Evolutionary conservation across 805 yeast genomes (phyloP).

Genomic region (Helenozyma baotianmanensis): DNA sequence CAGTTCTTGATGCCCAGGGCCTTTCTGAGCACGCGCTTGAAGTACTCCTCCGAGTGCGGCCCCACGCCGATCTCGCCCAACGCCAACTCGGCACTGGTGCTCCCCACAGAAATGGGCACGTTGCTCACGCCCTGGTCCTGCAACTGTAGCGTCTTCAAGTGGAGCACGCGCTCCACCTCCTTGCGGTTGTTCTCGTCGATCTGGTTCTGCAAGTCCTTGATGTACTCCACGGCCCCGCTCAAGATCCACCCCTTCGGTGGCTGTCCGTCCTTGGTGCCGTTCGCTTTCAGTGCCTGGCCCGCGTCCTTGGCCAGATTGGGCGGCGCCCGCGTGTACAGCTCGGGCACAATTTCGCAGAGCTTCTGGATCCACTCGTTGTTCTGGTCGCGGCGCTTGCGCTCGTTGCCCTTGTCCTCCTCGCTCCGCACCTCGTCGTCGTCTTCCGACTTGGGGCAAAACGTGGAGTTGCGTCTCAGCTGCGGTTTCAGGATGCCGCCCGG

Average conservation of each 20-base stretch:
- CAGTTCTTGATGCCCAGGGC: no score
- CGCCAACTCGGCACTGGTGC: conserved; percentile 78
- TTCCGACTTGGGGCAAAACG: conserved; percentile 21
- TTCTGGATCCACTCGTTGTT: conserved; percentile 44
- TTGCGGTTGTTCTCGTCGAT: conserved; percentile 76
- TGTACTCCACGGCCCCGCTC: conserved; percentile 70
- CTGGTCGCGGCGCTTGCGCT: conserved; percentile 39
- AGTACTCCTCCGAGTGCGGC: conserved; percentile 51
- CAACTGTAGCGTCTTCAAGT: conserved; percentile 51
- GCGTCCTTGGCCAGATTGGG: conserved; percentile 23
- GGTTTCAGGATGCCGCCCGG: conserved; percentile 36
- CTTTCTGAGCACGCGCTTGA: conserved; percentile 14
- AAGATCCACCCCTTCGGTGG: conserved; percentile 83
- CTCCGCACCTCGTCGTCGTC: conserved; percentile 15
- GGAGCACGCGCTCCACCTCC: conserved; percentile 69
- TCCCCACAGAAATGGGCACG: conserved; percentile 37
- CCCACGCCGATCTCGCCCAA: conserved; percentile 80
- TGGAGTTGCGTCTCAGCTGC: conserved; percentile 32
- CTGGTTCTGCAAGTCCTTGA: conserved; percentile 58
- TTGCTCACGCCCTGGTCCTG: conserved; percentile 37
- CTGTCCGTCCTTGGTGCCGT: conserved; percentile 76
- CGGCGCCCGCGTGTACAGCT: conserved; percentile 27
- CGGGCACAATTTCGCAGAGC: conserved; percentile 33
- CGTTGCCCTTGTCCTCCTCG: conserved; percentile 34
- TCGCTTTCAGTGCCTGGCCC: conserved; percentile 11